Evolutionary conservation across 345 rosid genomes (phyloP).

Genomic region (Turnera subulata): DNA sequence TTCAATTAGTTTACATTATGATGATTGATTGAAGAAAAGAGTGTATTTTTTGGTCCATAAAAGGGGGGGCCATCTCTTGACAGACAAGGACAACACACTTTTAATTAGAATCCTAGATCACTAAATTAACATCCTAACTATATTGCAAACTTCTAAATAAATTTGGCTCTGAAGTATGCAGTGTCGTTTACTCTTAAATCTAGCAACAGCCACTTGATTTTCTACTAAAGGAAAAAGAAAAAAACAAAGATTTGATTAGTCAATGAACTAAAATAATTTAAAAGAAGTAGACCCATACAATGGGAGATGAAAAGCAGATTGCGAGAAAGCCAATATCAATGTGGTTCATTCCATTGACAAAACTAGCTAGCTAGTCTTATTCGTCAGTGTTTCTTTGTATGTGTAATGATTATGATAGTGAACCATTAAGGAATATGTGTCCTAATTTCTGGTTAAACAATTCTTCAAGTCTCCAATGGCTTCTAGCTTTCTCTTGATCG

Average conservation of each 20-base stretch:
- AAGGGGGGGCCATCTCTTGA: too few species aligned
- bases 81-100: not conserved
- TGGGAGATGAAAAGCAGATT: not conserved
- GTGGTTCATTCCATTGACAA: not conserved
- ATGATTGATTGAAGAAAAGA: too few species aligned
- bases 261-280: too few species aligned
- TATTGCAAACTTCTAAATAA: too few species aligned
- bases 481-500: not conserved
- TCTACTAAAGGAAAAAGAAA: too few species aligned
- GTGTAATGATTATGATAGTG: not conserved
- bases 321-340: too few species aligned
- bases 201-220: too few species aligned
- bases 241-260: too few species aligned
- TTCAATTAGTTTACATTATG: too few species aligned
- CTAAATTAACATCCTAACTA: too few species aligned
- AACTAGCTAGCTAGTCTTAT: not conserved
- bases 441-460: not conserved
- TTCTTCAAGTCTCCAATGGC: not conserved
- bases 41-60: too few species aligned
- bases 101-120: too few species aligned
- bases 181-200: not conserved
- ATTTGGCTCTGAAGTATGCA: not conserved
- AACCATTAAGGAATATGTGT: not conserved
- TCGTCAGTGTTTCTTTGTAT: not conserved
- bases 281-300: not conserved